Evolutionary conservation across 164 flowering plant genomes (phyloP).

Genomic region (Vitis amurensis): DNA sequence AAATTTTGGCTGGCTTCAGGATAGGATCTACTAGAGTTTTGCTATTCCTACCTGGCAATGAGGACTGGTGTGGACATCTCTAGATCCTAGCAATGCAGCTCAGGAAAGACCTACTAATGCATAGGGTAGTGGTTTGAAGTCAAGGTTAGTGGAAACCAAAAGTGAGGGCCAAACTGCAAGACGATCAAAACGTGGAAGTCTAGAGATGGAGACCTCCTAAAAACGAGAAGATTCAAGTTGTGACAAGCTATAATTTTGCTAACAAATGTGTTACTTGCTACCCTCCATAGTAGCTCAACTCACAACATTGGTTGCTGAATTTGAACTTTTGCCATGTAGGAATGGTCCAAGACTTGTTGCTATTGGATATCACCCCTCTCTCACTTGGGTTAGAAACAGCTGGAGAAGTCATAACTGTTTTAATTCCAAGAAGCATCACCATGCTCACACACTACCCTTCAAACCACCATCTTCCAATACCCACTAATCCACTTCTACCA

Average conservation of each 20-base stretch:
- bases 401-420: too few relatives aligned
- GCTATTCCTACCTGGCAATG: conserved; percentile 51
- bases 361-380: too few relatives aligned
- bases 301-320: conserved; percentile 11
- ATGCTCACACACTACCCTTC: too few relatives aligned
- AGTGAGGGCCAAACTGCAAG: conserved; percentile 44
- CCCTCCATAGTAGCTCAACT: not conserved
- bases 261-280: not conserved
- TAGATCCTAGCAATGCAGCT: conserved; percentile 31
- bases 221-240: conserved; percentile 26
- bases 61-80: conserved; percentile 41
- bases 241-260: conserved; percentile 15
- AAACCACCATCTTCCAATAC: too few relatives aligned
- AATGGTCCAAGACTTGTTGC: not conserved
- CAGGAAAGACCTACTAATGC: conserved; percentile 40
- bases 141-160: conserved; percentile 37
- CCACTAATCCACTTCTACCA: too few relatives aligned
- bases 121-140: conserved; percentile 41
- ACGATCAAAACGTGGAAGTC: too few relatives aligned
- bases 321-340: conserved; percentile 2
- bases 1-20: conserved; percentile 45
- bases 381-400: too few relatives aligned
- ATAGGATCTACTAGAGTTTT: conserved; percentile 35
- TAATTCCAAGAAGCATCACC: too few relatives aligned
- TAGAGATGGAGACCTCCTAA: too few relatives aligned